phyloP scores from a whole-genome alignment of 2,329 filamentous ascomycete species.

The Penicillium sp. region DNA sequence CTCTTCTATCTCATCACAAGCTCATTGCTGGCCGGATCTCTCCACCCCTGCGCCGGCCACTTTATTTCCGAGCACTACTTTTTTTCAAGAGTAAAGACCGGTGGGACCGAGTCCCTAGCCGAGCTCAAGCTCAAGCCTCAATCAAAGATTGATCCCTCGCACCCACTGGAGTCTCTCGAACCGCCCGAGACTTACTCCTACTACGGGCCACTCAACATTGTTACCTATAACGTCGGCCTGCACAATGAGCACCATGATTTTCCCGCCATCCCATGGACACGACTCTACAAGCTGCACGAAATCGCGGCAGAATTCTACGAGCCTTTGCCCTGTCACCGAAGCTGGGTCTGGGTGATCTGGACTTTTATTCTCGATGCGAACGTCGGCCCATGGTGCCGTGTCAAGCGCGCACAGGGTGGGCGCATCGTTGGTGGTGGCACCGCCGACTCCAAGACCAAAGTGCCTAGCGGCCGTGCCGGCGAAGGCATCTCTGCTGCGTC shows the following conservation, averaged over 20 bases:
- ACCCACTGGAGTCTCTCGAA: slow-evolving; percentile 57
- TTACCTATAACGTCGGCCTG: slow-evolving; percentile 95
- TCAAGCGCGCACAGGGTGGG: slow-evolving; percentile 81
- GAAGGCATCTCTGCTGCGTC: slow-evolving; percentile 42
- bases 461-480: slow-evolving; percentile 35
- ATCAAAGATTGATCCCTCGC: slow-evolving; percentile 28
- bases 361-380: slow-evolving; percentile 88
- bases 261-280: slow-evolving; percentile 91
- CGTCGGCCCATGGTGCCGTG: slow-evolving; percentile 83
- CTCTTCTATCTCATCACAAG: slow-evolving; percentile 79
- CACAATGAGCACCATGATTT: slow-evolving; percentile 99
- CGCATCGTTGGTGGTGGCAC: slow-evolving; percentile 49
- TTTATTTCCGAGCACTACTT: slow-evolving; percentile 98
- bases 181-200: slow-evolving; percentile 95
- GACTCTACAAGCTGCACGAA: slow-evolving; percentile 66
- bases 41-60: slow-evolving; percentile 92
- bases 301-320: slow-evolving; percentile 90
- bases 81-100: slow-evolving; percentile 42
- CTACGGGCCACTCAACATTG: slow-evolving; percentile 83
- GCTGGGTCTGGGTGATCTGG: slow-evolving; percentile 92
- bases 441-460: slow-evolving; percentile 4
- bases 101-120: slow-evolving; percentile 48
- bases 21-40: slow-evolving; percentile 85
- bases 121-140: slow-evolving; percentile 40
- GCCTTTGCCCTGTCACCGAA: slow-evolving; percentile 75